Base-by-base conservation (phyloP, 257 asterid species). In the Salvia rosmarinus region DNA sequence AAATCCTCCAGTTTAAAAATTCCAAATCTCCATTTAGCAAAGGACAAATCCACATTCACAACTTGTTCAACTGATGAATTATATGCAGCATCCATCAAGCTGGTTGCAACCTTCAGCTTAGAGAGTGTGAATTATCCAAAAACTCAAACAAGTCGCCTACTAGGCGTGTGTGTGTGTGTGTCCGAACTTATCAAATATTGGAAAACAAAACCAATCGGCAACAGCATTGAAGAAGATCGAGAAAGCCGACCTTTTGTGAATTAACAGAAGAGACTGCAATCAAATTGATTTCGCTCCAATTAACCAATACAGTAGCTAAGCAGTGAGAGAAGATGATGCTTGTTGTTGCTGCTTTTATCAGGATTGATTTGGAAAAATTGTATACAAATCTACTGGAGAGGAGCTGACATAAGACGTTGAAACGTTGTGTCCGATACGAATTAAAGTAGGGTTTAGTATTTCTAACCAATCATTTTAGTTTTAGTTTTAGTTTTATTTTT, bases 181-280 rank as follows among this genome's bases (percentile, higher is more conserved):
- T 4, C 6, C 12, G 14, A 9, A 9, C 47, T n/a, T 1, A 16
- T 30, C 3, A 21, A 49, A 50, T 30, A 37, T 20, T 23, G 20
- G 34, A 4, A 64, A 13, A 7, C 20, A 39, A 64, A 44, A 51
- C 5, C 21, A n/a, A 56, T 40, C n/a, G 4, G 43, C 30, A 4
- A 44, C 7, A 9, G 28, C 9, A 20, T 10, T 16, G 52, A 75
- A 58, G 64, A 37, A 49, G 21, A 37, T 68, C 47, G 57, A 63
- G 34, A 66, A 54, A 76, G 35, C 73, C 8, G 5, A 63, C 68
- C 72, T 40, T 52, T 11, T 12, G 32, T 42, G 42, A 23, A 67
- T 35, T 34, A 35, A 35, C 28, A 13, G 46, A 20, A 8, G 17
- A 28, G 35, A 50, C 2, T 52, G 62, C n/a, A 68, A 75, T 8